These are phyloP conservation scores for Blakeslea trispora DNA, from an alignment of 371 early-diverging fungal species.

Conservation along the genomic window DNA sequence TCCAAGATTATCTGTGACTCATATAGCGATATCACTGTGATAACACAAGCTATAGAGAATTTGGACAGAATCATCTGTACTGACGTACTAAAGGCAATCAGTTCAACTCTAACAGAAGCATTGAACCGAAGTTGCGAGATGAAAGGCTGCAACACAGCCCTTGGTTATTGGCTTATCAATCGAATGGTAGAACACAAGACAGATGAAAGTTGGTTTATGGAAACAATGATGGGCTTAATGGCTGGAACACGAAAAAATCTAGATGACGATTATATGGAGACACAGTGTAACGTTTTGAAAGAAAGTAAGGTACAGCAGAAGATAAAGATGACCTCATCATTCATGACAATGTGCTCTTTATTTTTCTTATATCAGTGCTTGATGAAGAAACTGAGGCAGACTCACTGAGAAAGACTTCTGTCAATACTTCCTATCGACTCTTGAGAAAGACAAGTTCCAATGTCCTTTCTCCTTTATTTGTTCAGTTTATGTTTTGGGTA, in stretches of 20 bases:
- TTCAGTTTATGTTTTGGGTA: slow-evolving; percentile 32
- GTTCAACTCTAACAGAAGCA: slow-evolving; percentile 15
- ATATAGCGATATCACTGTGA: slow-evolving; percentile 29
- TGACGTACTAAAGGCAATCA: slow-evolving; percentile 7
- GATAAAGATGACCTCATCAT: not conserved
- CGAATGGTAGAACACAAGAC: slow-evolving; percentile 17
- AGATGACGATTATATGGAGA: slow-evolving; percentile 24
- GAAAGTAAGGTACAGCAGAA: slow-evolving; percentile 14
- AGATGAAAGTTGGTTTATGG: slow-evolving; percentile 20
- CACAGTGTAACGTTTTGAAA: slow-evolving; percentile 27
- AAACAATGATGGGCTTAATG: slow-evolving; percentile 16
- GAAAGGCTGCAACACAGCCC: not conserved
- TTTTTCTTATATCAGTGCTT: slow-evolving; percentile 8
- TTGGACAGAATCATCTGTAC: slow-evolving; percentile 24
- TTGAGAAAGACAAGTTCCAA: slow-evolving; percentile 10
- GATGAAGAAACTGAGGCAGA: slow-evolving; percentile 12
- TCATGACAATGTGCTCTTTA: no score
- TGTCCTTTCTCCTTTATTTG: slow-evolving; percentile 10
- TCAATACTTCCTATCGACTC: slow-evolving; percentile 10
- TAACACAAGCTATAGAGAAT: slow-evolving; percentile 25
- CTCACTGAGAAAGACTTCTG: slow-evolving; percentile 19
- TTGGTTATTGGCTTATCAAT: slow-evolving; percentile 32
- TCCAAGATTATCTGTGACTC: slow-evolving; percentile 11
- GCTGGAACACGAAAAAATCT: slow-evolving; percentile 19
- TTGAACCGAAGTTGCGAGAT: slow-evolving; percentile 10